Base-by-base conservation (phyloP, 2,329 filamentous ascomycete species). In the Ophiostoma ulmi region DNA sequence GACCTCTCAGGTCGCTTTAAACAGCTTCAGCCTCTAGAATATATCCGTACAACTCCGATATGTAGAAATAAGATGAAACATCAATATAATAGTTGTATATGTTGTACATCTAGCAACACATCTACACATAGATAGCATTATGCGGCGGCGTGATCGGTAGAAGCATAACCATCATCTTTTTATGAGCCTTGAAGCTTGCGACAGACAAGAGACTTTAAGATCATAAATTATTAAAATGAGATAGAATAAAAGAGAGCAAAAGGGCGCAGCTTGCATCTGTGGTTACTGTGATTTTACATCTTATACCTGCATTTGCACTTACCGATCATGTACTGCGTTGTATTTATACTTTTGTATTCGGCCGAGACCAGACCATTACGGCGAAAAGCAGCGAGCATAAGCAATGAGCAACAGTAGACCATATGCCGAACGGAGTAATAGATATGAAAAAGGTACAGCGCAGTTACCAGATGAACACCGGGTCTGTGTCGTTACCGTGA, bases 281-380 rank as follows among this genome's bases (percentile, higher is more conserved):
- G 17, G 31, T 31, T 31, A 31, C 31, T 31, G 31, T 31, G 31
- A 31, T 8, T 48, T n/a, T 7, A 5, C 17, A 17, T 7, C 20
- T 14, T 48, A n/a, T 48, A 48, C 41, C 14, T 48, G 44, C 44
- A 14, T 48, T 26, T 31, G 22, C 22, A 17, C 52, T 58, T 58
- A 48, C 20, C 44, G 5, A 48, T n/a, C 44, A 17, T 55, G 17
- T 58, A 26, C 7, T 13, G 22, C n/a, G 52, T 58, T 58, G 52
- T 58, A 58, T 58, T 58, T 58, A 58, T 58, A 58, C 52, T 58
- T 58, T 48, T 48, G 44, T 20, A 48, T n/a, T 48, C 44, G 44
- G 44, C 44, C 44, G 52, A 58, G n/a, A 58, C 52, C 22, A 26
- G 44, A 20, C 17, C 44, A 20, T 20, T 48, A 55, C 8, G 48